These are phyloP conservation scores for Triangularia verruculosa DNA, from an alignment of 2,329 filamentous ascomycete species.

Conservation along the genomic window DNA sequence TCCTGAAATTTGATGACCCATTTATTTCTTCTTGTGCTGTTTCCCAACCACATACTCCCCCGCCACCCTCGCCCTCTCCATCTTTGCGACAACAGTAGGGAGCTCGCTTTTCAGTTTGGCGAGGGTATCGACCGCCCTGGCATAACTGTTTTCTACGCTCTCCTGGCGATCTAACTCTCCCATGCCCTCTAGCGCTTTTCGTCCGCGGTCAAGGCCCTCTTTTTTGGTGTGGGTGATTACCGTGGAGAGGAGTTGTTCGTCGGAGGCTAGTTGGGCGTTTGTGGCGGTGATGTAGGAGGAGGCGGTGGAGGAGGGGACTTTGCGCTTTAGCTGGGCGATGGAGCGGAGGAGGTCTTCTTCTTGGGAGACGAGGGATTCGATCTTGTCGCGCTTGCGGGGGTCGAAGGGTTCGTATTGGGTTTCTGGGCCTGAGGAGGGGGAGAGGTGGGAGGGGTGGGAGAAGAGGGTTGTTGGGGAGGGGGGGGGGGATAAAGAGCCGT, in stretches of 20 bases:
- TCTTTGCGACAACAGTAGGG: conserved; percentile 60
- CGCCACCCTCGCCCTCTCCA: conserved; percentile 61
- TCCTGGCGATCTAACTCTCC: conserved; percentile 43
- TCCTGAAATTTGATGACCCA: not conserved
- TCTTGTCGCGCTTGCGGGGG: conserved; percentile 54
- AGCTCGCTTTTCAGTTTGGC: conserved; percentile 56
- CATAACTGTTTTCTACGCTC: conserved; percentile 47
- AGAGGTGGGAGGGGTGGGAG: conserved; percentile 20
- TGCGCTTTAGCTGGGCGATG: conserved; percentile 58
- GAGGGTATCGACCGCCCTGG: conserved; percentile 48
- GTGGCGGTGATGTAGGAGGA: conserved; percentile 41
- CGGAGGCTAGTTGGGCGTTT: conserved; percentile 40
- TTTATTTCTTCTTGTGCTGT: conserved; percentile 29
- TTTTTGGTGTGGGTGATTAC: conserved; percentile 25
- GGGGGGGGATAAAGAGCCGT: conserved; percentile 50
- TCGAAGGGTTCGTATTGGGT: conserved; percentile 58
- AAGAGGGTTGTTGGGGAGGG: conserved; percentile 40
- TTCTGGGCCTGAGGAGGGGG: not conserved
- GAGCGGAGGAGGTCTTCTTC: conserved; percentile 64
- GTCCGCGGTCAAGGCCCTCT: conserved; percentile 15
- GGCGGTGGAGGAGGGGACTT: conserved; percentile 47
- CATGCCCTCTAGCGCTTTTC: conserved; percentile 27
- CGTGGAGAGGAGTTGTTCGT: conserved; percentile 44
- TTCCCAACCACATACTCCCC: conserved; percentile 56
- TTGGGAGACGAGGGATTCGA: conserved; percentile 58